A percentile compares a stretch with the other conserved stretches of the same genome.
phyloP scores from a whole-genome alignment of 345 rosid species.

The Trapa incisa region DNA sequence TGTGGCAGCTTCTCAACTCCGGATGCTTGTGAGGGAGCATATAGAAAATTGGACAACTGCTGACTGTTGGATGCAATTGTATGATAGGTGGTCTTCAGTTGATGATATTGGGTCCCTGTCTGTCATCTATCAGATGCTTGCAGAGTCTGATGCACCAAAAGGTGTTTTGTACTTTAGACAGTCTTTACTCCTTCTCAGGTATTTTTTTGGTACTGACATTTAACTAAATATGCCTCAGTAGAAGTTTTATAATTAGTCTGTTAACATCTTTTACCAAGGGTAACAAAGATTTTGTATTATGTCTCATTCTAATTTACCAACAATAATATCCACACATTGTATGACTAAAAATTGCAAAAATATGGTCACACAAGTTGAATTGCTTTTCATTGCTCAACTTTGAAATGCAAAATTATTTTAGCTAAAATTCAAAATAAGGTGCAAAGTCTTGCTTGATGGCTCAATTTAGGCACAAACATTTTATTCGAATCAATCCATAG shows the following conservation, averaged over 20 bases:
- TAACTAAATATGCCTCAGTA: too few species aligned
- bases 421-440: too few species aligned
- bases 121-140: slow-evolving; percentile 93
- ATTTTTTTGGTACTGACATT: not conserved
- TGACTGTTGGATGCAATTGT: slow-evolving; percentile 96
- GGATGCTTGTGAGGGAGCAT: slow-evolving; percentile 85
- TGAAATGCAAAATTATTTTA: not conserved
- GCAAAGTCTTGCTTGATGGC: too few species aligned
- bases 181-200: slow-evolving; percentile 93
- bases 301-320: not conserved
- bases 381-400: not conserved
- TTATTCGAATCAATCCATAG: too few species aligned
- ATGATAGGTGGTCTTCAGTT: slow-evolving; percentile 90
- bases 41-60: slow-evolving; percentile 87
- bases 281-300: not conserved
- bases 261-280: not conserved
- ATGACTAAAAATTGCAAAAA: not conserved
- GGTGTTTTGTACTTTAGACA: slow-evolving; percentile 91
- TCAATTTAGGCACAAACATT: too few species aligned
- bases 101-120: slow-evolving; percentile 97
- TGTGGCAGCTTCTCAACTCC: slow-evolving; percentile 76
- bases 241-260: too few species aligned
- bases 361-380: not conserved
- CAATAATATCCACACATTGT: not conserved
- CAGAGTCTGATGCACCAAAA: slow-evolving; percentile 80